Evolutionary conservation across 768 basidiomycete species (phyloP), one percentile per base, ranked within the genome.

Genomic region (Rhizopogon salebrosus): DNA sequence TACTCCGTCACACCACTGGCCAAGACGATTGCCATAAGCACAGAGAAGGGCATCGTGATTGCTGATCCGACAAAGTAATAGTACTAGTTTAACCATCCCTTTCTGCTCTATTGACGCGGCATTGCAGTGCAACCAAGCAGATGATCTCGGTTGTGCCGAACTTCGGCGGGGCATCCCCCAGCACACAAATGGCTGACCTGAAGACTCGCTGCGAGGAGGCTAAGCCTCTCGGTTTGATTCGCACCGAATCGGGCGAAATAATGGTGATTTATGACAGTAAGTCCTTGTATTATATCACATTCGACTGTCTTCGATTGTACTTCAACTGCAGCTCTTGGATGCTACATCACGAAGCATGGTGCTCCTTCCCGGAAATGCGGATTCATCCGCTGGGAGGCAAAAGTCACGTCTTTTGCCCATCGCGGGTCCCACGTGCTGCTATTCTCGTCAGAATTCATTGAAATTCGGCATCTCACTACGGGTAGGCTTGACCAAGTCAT

Each of bases 401-500:
- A 76, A 55, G 87, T 84, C 10, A 71, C 68, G 2, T 73, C 85
- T 1, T 92, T 77, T 60, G 79, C 83, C 9, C 67, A 79, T 41
- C 82, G 87, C 13, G 78, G 79, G 8, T 75, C 74, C 6, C 78
- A 89, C 60, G 55, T 92, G 57, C 73, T 93, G 18, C 79, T 93
- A 27, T 80, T 92, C 69, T 89, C 87, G 6, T 60, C 80, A 14
- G 77, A 82, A 52, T 92, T 88, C 64, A 75, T 93, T 60, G 91
- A 93, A 64, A 72, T 92, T 24, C 81, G 91, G 51, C 74, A 81
- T 54, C 70, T 82, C 24, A 67, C 72, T 13, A 85, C 84, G 1
- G 84, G 87, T 4, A 68, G 79, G 48, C 80, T 93, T 18, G 80
- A 84, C n/a, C 91, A 93, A 67, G 87, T 91, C n/a, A 82, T 92